These are phyloP conservation scores for Mucor racemosus DNA, from an alignment of 371 early-diverging fungal genomes.

Conservation along the genomic window DNA sequence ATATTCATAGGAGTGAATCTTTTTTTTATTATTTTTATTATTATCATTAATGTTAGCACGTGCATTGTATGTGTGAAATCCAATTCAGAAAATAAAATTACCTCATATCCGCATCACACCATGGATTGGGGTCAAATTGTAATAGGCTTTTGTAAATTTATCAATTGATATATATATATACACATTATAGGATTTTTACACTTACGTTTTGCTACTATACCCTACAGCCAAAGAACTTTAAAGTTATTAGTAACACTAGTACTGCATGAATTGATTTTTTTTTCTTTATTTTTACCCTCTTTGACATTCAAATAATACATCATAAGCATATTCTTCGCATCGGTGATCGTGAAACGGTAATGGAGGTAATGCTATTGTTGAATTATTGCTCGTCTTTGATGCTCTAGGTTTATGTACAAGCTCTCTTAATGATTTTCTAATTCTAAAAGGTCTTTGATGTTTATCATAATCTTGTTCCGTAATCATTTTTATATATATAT, in stretches of 20 bases:
- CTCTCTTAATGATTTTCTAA: slow-evolving; percentile 41
- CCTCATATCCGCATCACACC: slow-evolving; percentile 62
- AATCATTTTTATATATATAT: slow-evolving; percentile 9
- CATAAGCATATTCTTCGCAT: slow-evolving; percentile 48
- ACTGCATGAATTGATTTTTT: background rate
- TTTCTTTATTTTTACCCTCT: slow-evolving; percentile 46
- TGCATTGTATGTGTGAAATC: background rate
- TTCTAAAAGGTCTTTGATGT: slow-evolving; percentile 34
- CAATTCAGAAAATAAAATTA: slow-evolving; percentile 8
- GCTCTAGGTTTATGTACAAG: slow-evolving; percentile 36
- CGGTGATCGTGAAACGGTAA: slow-evolving; percentile 34
- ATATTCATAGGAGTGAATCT: slow-evolving; percentile 62
- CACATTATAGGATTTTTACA: background rate
- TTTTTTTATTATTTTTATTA: no score
- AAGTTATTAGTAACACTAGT: background rate
- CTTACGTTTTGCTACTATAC: slow-evolving; percentile 62
- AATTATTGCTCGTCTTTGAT: slow-evolving; percentile 19
- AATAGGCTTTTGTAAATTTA: slow-evolving; percentile 36
- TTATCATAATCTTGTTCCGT: background rate
- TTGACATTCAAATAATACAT: slow-evolving; percentile 58
- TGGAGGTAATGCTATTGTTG: slow-evolving; percentile 34
- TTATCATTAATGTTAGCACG: slow-evolving; percentile 3
- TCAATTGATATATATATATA: background rate
- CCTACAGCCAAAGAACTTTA: slow-evolving; percentile 59
- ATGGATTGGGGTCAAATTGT: slow-evolving; percentile 66